phyloP scores from a whole-genome alignment of 2,329 filamentous ascomycete genomes.

The Berkeleyomyces rouxiae region DNA sequence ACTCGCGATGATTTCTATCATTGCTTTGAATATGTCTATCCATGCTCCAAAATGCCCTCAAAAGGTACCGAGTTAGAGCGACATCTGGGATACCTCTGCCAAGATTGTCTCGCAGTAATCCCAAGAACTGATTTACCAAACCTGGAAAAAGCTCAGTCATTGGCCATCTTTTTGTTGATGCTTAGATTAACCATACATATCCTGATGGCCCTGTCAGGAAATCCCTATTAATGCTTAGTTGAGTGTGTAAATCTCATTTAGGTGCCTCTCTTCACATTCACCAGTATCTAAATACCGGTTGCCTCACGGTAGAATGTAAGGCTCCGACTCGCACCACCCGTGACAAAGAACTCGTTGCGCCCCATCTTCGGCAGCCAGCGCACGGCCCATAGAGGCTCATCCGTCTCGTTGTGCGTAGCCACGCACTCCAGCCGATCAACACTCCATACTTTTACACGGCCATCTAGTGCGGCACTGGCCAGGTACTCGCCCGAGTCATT shows the following conservation, averaged over 20 bases:
- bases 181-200: too few species aligned
- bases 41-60: too few species aligned
- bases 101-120: too few species aligned
- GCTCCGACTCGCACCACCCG: slow-evolving; percentile 58
- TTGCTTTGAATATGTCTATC: too few species aligned
- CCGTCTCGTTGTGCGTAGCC: slow-evolving; percentile 82
- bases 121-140: too few species aligned
- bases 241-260: not conserved
- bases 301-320: slow-evolving; percentile 76
- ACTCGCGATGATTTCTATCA: too few species aligned
- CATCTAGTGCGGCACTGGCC: slow-evolving; percentile 75
- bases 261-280: not conserved
- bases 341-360: slow-evolving; percentile 58
- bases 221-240: too few species aligned
- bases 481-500: slow-evolving; percentile 84
- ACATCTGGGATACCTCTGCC: too few species aligned
- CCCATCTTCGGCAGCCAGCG: slow-evolving; percentile 63
- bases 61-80: too few species aligned
- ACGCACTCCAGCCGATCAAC: slow-evolving; percentile 72
- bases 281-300: slow-evolving; percentile 41
- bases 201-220: too few species aligned
- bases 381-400: slow-evolving; percentile 68
- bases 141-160: too few species aligned
- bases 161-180: too few species aligned
- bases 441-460: slow-evolving; percentile 92